Evolutionary conservation across 2,329 filamentous ascomycete genomes (phyloP), one percentile per base, ranked within the genome.

Genomic region (Penicillium palitans): DNA sequence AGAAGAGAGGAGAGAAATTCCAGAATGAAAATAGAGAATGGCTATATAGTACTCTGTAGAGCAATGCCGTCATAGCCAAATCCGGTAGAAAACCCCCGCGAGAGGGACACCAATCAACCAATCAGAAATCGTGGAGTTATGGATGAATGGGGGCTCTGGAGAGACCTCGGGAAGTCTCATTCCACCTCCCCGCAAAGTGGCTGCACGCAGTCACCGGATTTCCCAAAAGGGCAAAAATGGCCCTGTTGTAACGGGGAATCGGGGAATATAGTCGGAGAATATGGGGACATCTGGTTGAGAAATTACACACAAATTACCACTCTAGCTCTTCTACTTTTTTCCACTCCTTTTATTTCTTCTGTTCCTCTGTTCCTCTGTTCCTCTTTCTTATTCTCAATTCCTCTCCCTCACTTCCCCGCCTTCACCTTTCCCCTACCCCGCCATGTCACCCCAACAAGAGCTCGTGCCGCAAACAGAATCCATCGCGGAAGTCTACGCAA

Each of bases 401-500:
- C 31, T 51, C 35, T 35, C 41, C 41, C 39, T 25, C 41, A 17
- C 9, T 50, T 45, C 51, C 37, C 31, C 24, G 25, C 24, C 19
- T 24, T 25, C 21, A 15, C 29, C 31, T 12, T 41, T 49, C 9
- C 46, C 19, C 25, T 66, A 65, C 69, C 66, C 67, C 70, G 59
- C 71, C 66, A 78, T 78, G 75, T 65, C 73, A 35, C 61, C 72
- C 69, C 72, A 72, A 61, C 72, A 76, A 54, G 75, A 77, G 61
- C 71, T 78, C 52, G 91, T 96, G 52, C 93, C 93, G 59, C 85
- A 89, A 64, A 89, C 90, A 57, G 84, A 83, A 66, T 87, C 89
- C 29, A 81, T 97, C 67, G 81, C 85, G 66, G 89, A 93, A 73
- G 91, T 97, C 71, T 98, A 98, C 78, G 89, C 91, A 21, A 79